Evolutionary conservation across 129 eudicot species (phyloP), one percentile per base, ranked within the genome.

Genomic region (Flaveria ramosissima): DNA sequence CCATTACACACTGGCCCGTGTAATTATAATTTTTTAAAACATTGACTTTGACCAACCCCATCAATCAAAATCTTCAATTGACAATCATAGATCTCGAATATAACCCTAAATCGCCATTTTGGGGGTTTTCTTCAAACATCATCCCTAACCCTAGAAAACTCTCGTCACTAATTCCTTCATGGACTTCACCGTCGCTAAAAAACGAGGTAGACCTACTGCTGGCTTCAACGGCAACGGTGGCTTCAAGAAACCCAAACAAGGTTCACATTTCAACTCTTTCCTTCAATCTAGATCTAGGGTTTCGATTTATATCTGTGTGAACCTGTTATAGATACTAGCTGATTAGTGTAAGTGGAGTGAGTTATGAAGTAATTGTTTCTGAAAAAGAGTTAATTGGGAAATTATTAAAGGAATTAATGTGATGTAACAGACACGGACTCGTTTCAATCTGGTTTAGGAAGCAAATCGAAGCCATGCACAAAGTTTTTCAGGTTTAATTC

Each of bases 401-500:
- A 19, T 32, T 83, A 88, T 70, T 53, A 87, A 81, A 70, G 68
- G 41, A 77, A 86, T 82, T 86, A 87, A 92, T 87, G 89, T 86
- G 78, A 78, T 92, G 92, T 73, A 88, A 92, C 97, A 92, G 97
- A 92, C 87, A 82, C 57, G 93, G 97, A 92, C 81, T 86, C 92
- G 81, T 84, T 89, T 83, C 79, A 90, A 92, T 75, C 93, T 86
- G 97, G 97, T 92, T 85, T 92, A 92, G 97, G 97, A 86, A 92
- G 96, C 97, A 92, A 92, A 92, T 92, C 93, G 88, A 92, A 89
- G 97, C 97, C 97, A 78, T 92, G 97, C 96, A 92, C 97, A 89
- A 92, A 92, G 90, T 92, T 92, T 92, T 92, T 89, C 97, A 92
- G 97, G 97, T 92, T 87, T 84, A 88, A 81, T 87, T 82, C 90